phyloP scores from a whole-genome alignment of 345 rosid genomes.

The Rubroshorea leprosula region DNA sequence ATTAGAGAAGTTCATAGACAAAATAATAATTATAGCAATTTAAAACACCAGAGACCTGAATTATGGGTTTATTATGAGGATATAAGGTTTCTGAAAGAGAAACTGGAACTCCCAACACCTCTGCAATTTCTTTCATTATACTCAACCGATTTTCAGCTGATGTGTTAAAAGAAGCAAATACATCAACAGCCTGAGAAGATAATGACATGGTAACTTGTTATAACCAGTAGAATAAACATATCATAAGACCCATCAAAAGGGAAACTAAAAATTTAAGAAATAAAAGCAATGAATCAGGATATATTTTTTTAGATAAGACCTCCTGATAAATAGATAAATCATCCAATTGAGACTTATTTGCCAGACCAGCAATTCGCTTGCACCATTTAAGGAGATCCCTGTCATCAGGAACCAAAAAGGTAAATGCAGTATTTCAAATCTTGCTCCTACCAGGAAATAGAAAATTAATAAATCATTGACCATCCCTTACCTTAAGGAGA shows the following conservation, averaged over 20 bases:
- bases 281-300: constrained; percentile 1
- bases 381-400: constrained; percentile 98
- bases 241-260: neutral
- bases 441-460: no score
- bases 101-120: constrained; percentile 51
- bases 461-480: no score
- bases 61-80: constrained; percentile 55
- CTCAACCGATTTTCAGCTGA: constrained; percentile 43
- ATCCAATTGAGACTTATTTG: constrained; percentile 15
- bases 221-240: constrained; percentile 3
- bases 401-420: constrained; percentile 27
- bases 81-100: constrained; percentile 32
- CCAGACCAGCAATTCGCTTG: constrained; percentile 56
- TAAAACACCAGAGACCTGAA: constrained; percentile 55
- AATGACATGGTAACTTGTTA: constrained; percentile 5
- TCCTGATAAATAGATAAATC: constrained; percentile 65
- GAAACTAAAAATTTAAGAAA: neutral
- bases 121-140: constrained; percentile 53
- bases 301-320: constrained; percentile 33
- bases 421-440: neutral
- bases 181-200: constrained; percentile 60
- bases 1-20: constrained; percentile 16
- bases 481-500: constrained; percentile 67
- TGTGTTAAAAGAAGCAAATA: constrained; percentile 59
- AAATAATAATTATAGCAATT: neutral